Percentiles rank a stretch among this genome's conserved stretches.
phyloP scores from a whole-genome alignment of 148 eudicot species.

The Cornus suecica region DNA sequence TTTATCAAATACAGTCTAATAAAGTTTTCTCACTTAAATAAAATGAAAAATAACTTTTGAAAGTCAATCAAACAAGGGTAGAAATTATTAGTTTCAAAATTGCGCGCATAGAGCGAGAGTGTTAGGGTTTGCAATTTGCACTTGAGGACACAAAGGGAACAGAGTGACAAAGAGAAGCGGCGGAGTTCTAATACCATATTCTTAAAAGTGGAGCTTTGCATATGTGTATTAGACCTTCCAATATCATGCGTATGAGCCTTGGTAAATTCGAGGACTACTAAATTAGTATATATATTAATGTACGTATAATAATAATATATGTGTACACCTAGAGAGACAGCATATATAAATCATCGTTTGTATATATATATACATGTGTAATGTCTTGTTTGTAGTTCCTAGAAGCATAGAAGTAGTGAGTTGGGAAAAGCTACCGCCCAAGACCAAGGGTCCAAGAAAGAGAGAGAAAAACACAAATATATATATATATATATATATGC shows the following conservation, averaged over 20 bases:
- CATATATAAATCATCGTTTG: background rate
- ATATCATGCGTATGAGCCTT: background rate
- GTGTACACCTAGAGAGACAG: no score
- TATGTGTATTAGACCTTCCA: background rate
- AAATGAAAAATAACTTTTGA: no score
- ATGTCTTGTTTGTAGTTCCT: background rate
- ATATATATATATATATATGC: no score
- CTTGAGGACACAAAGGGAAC: background rate
- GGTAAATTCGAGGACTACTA: background rate
- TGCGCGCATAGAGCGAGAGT: background rate
- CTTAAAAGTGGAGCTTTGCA: background rate
- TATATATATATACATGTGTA: background rate
- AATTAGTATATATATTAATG: no score
- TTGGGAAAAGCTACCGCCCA: background rate
- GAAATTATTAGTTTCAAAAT: background rate
- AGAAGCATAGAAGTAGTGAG: background rate
- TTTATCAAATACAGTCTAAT: no score
- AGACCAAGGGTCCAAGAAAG: background rate
- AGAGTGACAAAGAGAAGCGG: background rate
- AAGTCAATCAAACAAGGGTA: no score
- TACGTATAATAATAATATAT: no score
- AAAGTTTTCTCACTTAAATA: no score
- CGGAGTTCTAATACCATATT: background rate
- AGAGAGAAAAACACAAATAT: background rate
- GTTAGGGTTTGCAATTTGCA: background rate